Evolutionary conservation across 2,329 filamentous ascomycete species (phyloP).

Genomic region (Apiospora koreana): DNA sequence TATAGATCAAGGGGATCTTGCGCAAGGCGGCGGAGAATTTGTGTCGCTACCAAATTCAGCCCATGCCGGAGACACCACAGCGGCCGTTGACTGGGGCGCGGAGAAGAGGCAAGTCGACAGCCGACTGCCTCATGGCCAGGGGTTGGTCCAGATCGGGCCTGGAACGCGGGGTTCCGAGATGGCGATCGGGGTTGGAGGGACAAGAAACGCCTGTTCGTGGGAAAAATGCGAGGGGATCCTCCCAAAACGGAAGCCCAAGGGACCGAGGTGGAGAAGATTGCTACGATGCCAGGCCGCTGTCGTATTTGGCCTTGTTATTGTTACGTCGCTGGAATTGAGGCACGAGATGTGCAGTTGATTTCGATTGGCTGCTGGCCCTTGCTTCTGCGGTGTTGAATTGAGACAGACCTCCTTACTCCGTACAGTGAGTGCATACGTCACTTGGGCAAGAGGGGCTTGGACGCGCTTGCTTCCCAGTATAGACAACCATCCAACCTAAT

Average conservation of each 20-base stretch:
- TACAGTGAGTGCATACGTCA: too few species aligned
- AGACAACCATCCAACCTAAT: too few species aligned
- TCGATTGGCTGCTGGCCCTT: not conserved
- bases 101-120: not conserved
- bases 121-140: not conserved
- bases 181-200: not conserved
- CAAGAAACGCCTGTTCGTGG: constrained; percentile 4
- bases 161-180: constrained; percentile 4
- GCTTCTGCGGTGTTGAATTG: not conserved
- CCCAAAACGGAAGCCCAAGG: not conserved
- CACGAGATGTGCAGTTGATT: not conserved
- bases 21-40: not conserved
- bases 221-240: not conserved
- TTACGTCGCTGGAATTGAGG: not conserved
- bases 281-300: not conserved
- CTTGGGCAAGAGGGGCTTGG: too few species aligned
- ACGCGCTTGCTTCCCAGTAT: too few species aligned
- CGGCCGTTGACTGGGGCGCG: not conserved
- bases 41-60: not conserved
- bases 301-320: not conserved
- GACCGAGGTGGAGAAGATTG: not conserved
- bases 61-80: not conserved
- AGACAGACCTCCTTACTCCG: too few species aligned
- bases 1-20: not conserved
- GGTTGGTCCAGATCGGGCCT: not conserved